Conservation (phyloP, 2,329 filamentous ascomycete genomes). For the Sphaerulina musiva region DNA sequence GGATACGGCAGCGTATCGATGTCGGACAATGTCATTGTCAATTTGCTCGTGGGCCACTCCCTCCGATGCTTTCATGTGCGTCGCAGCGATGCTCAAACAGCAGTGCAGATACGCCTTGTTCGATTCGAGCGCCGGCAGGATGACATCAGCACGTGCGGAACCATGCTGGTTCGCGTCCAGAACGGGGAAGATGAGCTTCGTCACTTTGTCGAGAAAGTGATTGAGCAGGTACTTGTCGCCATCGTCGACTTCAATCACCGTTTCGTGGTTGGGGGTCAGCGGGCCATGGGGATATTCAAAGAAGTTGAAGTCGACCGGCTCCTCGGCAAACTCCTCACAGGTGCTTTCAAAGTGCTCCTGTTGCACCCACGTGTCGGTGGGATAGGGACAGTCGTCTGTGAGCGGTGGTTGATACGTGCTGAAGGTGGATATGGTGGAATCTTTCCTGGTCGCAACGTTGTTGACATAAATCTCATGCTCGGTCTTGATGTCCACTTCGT, state of each 20-base stretch:
- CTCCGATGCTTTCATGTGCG: constrained; percentile 79
- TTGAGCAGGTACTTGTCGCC: constrained; percentile 79
- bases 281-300: constrained; percentile 72
- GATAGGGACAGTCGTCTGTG: constrained; percentile 56
- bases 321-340: constrained; percentile 56
- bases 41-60: constrained; percentile 63
- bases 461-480: constrained; percentile 92
- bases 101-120: constrained; percentile 95
- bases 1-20: constrained; percentile 81
- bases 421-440: constrained; percentile 87
- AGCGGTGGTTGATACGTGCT: constrained; percentile 82
- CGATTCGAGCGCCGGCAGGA: constrained; percentile 78
- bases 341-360: constrained; percentile 63
- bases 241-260: constrained; percentile 77
- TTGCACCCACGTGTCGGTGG: constrained; percentile 63
- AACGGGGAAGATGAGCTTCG: constrained; percentile 85
- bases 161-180: constrained; percentile 85
- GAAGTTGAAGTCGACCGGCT: constrained; percentile 63
- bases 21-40: constrained; percentile 84
- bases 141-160: constrained; percentile 69
- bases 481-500: constrained; percentile 93
- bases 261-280: constrained; percentile 56
- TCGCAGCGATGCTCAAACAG: constrained; percentile 85
- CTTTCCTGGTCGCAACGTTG: constrained; percentile 74
- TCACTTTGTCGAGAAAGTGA: constrained; percentile 82